Base-by-base conservation (phyloP, 106 monocot species). In the Acorus calamus region DNA sequence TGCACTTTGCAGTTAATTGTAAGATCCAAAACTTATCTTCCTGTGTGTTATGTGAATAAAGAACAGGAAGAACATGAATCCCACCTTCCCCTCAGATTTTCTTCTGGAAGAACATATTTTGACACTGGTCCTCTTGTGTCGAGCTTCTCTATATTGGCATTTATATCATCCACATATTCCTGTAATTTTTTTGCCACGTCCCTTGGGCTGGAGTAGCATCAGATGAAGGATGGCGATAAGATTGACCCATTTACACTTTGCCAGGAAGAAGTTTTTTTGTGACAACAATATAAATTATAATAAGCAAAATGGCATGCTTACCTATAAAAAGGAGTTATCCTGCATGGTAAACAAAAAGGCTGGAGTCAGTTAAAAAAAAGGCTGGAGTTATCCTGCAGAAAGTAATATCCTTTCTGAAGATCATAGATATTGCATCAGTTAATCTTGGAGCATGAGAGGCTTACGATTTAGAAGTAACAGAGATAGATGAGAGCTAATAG, bases 101-200 rank as follows among this genome's bases (percentile, higher is more conserved):
- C 89, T 78, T 96, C 78, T 46, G 87, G 96, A 76, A 96, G 89
- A 60, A 80, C 69, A 73, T 96, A 96, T 69, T 87, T 96, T 52
- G 96, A 96, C 44, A 85, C 96, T 3, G 96, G 87, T 2, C 90
- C 96, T 62, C 90, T 70, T 44, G 80, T 80, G 45, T 66, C 84
- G 49, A 96, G 80, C 59, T 82, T 82, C 59, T 87, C 90, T 51
- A 96, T 67, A 57, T 85, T 88, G 57, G 80, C 70, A 81, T 96
- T 96, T 60, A 96, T 88, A 63, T 96, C 91, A 49, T 91, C 78
- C 57, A 91, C 96, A 74, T 91, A 96, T 63, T 96, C 91, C 59
- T 85, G 74, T 57, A 96, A 68, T 72, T 91, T 96, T 73, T 85
- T 88, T 65, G 78, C 80, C 7, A 88, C 96, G 77, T 83, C 87